These are phyloP conservation scores for Rhododendron mucronatum DNA, from an alignment of 148 eudicot species.

Conservation along the genomic window DNA sequence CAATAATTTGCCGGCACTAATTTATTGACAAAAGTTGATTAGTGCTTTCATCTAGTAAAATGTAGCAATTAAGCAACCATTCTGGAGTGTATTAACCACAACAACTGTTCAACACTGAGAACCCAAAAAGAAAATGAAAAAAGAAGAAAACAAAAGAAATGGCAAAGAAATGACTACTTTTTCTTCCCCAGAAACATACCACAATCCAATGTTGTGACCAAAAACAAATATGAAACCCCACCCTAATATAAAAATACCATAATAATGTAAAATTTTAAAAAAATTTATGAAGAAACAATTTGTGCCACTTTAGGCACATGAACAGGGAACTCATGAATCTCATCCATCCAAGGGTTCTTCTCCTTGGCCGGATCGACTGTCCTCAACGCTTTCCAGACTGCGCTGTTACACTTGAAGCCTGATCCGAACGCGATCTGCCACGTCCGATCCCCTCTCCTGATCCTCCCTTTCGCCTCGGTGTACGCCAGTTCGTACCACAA, in stretches of 20 bases:
- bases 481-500: conserved; percentile 43
- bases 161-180: background rate
- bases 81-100: background rate
- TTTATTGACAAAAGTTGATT: background rate
- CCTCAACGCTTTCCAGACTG: conserved; percentile 34
- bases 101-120: background rate
- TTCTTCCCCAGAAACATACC: background rate
- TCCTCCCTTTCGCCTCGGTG: conserved; percentile 41
- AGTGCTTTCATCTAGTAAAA: background rate
- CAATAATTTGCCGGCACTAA: background rate
- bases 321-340: conserved; percentile 40
- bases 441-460: conserved; percentile 29
- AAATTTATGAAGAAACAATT: background rate
- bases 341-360: conserved; percentile 39
- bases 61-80: background rate
- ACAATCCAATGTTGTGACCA: background rate
- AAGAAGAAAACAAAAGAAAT: background rate
- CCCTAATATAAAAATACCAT: background rate
- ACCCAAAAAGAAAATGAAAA: background rate
- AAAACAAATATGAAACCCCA: background rate
- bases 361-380: conserved; percentile 35
- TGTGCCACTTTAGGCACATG: conserved; percentile 29
- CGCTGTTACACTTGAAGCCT: conserved; percentile 46
- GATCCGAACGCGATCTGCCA: conserved; percentile 51
- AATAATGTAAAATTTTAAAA: background rate